Evolutionary conservation across 305 asterid genomes (phyloP).

Genomic region (Fraxinus angustifolia): DNA sequence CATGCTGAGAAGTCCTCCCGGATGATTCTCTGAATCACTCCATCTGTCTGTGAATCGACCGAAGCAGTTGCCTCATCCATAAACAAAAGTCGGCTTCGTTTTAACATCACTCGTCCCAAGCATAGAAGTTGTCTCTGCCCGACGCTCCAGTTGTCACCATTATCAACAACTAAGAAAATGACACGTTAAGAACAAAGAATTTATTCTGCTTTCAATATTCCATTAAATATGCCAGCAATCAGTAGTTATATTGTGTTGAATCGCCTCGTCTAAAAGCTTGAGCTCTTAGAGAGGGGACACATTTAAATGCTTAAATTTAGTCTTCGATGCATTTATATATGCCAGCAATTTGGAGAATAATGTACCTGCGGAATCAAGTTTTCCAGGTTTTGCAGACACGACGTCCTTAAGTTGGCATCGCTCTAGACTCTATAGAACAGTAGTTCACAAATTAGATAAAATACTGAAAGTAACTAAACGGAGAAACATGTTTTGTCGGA

Average conservation of each 20-base stretch:
- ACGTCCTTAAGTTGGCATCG: constrained; percentile 96
- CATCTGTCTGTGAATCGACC: constrained; percentile 89
- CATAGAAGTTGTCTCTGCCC: constrained; percentile 97
- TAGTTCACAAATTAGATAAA: constrained; percentile 14
- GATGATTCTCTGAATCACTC: constrained; percentile 84
- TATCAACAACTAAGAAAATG: constrained; percentile 54
- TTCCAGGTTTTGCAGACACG: constrained; percentile 73
- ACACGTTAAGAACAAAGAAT: not conserved
- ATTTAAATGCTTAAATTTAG: not conserved
- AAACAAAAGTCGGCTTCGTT: constrained; percentile 69
- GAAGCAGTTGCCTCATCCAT: constrained; percentile 99
- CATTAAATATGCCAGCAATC: not conserved
- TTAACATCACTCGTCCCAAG: constrained; percentile 90
- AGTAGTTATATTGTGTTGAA: not conserved
- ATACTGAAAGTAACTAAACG: not conserved
- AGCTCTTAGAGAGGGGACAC: not conserved
- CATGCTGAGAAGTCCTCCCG: constrained; percentile 80
- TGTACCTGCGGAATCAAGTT: constrained; percentile 74
- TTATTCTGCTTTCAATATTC: not conserved
- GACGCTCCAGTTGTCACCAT: constrained; percentile 96
- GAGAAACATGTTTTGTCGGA: not conserved
- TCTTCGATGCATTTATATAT: not conserved
- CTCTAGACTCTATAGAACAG: constrained; percentile 61
- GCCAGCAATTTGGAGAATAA: not conserved
- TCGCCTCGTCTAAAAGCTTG: not conserved